Conservation (phyloP, 2,329 filamentous ascomycete species). For the Lachnellula arida region DNA sequence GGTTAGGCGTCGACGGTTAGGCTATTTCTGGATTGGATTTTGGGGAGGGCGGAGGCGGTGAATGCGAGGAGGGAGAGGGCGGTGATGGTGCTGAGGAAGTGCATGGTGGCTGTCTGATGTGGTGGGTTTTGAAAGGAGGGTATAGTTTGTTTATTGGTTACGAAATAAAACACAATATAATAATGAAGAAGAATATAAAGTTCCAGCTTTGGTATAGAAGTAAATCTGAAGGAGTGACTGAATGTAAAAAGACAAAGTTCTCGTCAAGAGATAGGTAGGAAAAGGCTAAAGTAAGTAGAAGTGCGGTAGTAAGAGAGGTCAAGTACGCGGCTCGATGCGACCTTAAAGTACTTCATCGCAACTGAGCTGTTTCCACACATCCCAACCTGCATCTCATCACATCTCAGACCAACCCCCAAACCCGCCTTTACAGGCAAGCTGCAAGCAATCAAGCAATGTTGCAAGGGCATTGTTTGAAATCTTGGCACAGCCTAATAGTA, state of each 20-base stretch:
- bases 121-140: not conserved
- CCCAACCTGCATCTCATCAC: no score
- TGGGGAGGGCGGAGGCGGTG: not conserved
- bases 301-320: not conserved
- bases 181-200: not conserved
- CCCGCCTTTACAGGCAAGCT: no score
- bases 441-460: no score
- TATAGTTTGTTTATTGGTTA: not conserved
- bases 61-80: not conserved
- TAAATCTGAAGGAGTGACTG: constrained; percentile 5
- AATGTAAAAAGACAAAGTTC: not conserved
- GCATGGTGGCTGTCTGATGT: constrained; percentile 3
- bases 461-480: no score
- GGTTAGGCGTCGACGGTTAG: no score
- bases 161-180: no score
- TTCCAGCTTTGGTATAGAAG: not conserved
- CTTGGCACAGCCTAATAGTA: no score
- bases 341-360: not conserved
- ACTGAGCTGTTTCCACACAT: not conserved
- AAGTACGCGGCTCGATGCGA: not conserved
- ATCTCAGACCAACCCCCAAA: no score
- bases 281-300: not conserved
- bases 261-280: constrained; percentile 1
- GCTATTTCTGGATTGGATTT: not conserved
- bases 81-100: not conserved